A percentile compares a stretch with the other conserved stretches of the same genome.
Evolutionary conservation across 176 grass and related monocot genomes (phyloP).

Genomic region (Bothriochloa decipiens): DNA sequence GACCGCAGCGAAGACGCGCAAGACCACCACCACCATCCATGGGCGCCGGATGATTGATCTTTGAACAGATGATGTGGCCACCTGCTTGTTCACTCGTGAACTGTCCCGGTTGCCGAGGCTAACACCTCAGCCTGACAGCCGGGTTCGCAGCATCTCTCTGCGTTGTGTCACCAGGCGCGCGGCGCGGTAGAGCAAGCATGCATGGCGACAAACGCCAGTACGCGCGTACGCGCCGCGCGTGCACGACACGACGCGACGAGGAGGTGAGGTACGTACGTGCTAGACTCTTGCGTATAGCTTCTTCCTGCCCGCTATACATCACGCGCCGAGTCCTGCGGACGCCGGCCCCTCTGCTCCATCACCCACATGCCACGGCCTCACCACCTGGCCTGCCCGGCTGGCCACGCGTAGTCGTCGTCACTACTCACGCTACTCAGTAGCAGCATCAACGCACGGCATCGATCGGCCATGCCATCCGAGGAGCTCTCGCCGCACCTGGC

Average conservation of each 20-base stretch:
- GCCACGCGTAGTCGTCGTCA: not conserved
- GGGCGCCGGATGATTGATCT: not conserved
- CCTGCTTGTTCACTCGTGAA: not conserved
- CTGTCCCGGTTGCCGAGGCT: not conserved
- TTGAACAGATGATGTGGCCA: not conserved
- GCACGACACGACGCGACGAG: too few relatives aligned
- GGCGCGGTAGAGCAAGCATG: not conserved
- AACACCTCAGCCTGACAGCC: not conserved
- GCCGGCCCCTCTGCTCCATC: constrained; percentile 20
- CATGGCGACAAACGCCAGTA: constrained; percentile 12
- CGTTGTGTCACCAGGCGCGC: not conserved
- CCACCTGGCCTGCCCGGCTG: not conserved
- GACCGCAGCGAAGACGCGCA: too few relatives aligned
- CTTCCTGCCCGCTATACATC: constrained; percentile 22
- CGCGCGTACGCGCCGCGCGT: not conserved
- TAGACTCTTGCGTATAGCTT: not conserved
- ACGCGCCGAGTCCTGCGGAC: not conserved
- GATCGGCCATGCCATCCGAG: constrained; percentile 24
- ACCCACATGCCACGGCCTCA: constrained; percentile 27
- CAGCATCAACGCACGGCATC: not conserved
- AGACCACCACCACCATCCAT: not conserved
- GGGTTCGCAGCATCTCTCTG: not conserved
- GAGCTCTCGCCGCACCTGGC: not conserved
- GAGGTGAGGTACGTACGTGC: too few relatives aligned
- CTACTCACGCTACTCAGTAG: not conserved